A percentile compares a stretch with the other conserved stretches of the same genome.
Evolutionary conservation across 2,329 filamentous ascomycete species (phyloP).

Genomic region (Fusarium nematophilum): DNA sequence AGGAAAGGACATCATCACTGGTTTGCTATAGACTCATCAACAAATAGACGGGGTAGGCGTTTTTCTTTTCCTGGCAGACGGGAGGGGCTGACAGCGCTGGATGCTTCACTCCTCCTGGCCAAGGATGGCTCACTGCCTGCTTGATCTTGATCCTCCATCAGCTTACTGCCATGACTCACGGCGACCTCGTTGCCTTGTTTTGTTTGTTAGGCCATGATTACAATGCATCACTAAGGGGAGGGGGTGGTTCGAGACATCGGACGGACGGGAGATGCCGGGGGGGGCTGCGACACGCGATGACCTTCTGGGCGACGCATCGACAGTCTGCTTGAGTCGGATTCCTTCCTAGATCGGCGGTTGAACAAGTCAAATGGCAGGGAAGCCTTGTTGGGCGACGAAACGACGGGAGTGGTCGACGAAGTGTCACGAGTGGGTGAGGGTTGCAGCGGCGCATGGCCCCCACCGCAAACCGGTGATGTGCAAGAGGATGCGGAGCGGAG

Average conservation of each 20-base stretch:
- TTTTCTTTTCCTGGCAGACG: slow-evolving; percentile 28
- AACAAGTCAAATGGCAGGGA: slow-evolving; percentile 30
- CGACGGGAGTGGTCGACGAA: neutral
- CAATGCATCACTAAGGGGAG: slow-evolving; percentile 14
- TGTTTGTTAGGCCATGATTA: slow-evolving; percentile 8
- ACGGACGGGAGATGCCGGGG: slow-evolving; percentile 9
- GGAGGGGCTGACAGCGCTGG: slow-evolving; percentile 18
- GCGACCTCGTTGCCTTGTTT: neutral
- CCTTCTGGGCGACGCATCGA: neutral
- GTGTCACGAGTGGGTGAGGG: slow-evolving; percentile 13
- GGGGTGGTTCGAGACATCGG: neutral
- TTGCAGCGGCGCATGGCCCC: slow-evolving; percentile 18
- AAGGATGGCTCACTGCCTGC: slow-evolving; percentile 26
- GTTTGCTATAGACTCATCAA: slow-evolving; percentile 28
- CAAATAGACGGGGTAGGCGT: slow-evolving; percentile 42
- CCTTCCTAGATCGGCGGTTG: slow-evolving; percentile 16
- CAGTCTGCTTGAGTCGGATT: neutral
- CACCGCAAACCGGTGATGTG: neutral
- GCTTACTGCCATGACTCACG: slow-evolving; percentile 12
- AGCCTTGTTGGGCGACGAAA: slow-evolving; percentile 24
- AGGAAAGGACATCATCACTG: slow-evolving; percentile 15
- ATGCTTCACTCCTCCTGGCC: slow-evolving; percentile 15
- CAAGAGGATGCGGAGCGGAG: neutral
- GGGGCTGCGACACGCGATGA: neutral
- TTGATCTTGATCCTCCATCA: slow-evolving; percentile 12